Evolutionary conservation across 2,329 filamentous ascomycete species (phyloP).

Genomic region (Alternaria hordeiaustralica): DNA sequence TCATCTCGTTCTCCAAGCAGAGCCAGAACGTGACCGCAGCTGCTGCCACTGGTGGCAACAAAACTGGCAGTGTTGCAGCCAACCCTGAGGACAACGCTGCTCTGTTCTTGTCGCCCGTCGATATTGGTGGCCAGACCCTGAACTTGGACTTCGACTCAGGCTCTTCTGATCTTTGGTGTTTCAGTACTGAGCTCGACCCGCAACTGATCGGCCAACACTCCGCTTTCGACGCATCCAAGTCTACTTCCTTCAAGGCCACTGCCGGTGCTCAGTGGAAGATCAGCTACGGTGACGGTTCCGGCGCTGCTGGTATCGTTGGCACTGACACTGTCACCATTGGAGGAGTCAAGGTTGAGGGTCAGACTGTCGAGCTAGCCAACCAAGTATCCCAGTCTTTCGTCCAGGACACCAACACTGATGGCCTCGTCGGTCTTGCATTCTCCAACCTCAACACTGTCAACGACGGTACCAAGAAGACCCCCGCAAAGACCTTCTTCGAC

Average conservation of each 20-base stretch:
- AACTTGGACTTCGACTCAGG: slow-evolving; percentile 79
- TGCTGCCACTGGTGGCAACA: slow-evolving; percentile 33
- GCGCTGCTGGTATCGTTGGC: slow-evolving; percentile 68
- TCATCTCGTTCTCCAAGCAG: slow-evolving; percentile 49
- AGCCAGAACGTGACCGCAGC: slow-evolving; percentile 31
- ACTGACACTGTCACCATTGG: slow-evolving; percentile 73
- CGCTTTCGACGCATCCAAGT: slow-evolving; percentile 62
- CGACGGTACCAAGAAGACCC: slow-evolving; percentile 60
- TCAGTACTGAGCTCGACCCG: slow-evolving; percentile 65
- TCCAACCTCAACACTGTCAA: slow-evolving; percentile 65
- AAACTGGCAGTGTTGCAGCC: slow-evolving; percentile 66
- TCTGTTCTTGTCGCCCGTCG: slow-evolving; percentile 73
- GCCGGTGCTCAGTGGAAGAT: slow-evolving; percentile 65
- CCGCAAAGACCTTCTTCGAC: slow-evolving; percentile 76
- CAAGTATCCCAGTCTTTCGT: slow-evolving; percentile 65
- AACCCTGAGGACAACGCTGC: slow-evolving; percentile 70
- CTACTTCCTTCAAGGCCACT: slow-evolving; percentile 57
- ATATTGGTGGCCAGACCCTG: slow-evolving; percentile 71
- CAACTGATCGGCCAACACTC: slow-evolving; percentile 59
- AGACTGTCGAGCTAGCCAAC: slow-evolving; percentile 72
- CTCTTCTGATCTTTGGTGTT: slow-evolving; percentile 77
- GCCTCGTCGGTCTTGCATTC: slow-evolving; percentile 74
- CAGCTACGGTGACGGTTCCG: slow-evolving; percentile 72
- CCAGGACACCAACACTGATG: slow-evolving; percentile 66
- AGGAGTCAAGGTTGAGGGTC: slow-evolving; percentile 65